These are phyloP conservation scores for Fusarium euwallaceae DNA, from an alignment of 2,329 filamentous ascomycete species.

Conservation along the genomic window DNA sequence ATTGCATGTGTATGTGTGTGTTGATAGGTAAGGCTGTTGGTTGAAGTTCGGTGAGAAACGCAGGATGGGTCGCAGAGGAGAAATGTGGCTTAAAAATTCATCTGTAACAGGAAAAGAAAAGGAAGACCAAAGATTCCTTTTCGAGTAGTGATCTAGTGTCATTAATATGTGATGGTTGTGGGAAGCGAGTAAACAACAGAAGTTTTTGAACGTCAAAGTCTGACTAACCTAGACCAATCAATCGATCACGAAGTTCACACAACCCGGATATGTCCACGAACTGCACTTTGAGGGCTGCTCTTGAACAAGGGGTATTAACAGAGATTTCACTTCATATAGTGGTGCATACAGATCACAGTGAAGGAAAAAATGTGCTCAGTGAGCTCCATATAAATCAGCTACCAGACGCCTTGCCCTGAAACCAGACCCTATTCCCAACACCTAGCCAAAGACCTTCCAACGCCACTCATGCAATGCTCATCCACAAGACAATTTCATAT, in stretches of 20 bases:
- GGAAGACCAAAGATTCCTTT: background rate
- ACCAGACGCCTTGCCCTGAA: constrained; percentile 17
- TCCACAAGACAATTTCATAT: background rate
- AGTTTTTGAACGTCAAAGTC: background rate
- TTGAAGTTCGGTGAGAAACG: background rate
- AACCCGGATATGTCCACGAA: background rate
- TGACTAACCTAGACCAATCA: constrained; percentile 14
- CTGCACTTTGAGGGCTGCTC: background rate
- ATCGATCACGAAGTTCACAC: background rate
- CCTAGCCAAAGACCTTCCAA: constrained; percentile 19
- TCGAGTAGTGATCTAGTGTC: background rate
- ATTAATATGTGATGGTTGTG: background rate
- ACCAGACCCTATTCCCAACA: constrained; percentile 3
- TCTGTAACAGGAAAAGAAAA: background rate
- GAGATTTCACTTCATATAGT: background rate
- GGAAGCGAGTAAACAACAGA: background rate
- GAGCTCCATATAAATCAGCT: constrained; percentile 1
- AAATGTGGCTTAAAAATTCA: no score
- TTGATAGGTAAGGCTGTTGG: background rate
- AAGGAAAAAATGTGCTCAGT: background rate
- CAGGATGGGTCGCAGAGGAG: background rate
- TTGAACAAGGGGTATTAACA: background rate
- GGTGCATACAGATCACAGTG: background rate
- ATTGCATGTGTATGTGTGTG: constrained; percentile 4
- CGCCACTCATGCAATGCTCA: constrained; percentile 35